Conservation (phyloP, 2,329 filamentous ascomycete genomes). For the Microcyclospora tardicrescens region DNA sequence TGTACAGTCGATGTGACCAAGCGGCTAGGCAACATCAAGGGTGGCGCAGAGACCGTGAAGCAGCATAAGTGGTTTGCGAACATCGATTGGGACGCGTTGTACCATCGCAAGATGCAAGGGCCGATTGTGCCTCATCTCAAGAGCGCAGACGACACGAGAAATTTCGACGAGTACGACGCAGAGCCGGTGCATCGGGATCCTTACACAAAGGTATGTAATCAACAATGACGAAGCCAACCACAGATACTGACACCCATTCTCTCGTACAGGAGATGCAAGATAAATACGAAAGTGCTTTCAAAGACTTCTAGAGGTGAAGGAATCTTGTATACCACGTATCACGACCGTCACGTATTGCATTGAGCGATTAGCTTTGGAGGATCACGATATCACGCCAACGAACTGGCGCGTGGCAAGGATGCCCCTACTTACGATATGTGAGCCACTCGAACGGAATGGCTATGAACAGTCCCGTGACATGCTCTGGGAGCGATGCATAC, state of each 20-base stretch:
- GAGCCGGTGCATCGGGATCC: conserved; percentile 52
- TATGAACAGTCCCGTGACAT: too few species aligned
- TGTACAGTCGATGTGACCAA: conserved; percentile 69
- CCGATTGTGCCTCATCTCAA: conserved; percentile 65
- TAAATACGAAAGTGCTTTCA: conserved; percentile 64
- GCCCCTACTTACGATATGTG: too few species aligned
- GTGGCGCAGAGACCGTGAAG: conserved; percentile 60
- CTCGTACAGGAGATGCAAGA: conserved; percentile 43
- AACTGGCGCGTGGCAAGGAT: too few species aligned
- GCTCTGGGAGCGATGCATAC: too few species aligned
- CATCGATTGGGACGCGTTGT: conserved; percentile 62
- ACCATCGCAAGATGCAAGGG: conserved; percentile 49
- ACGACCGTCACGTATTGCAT: too few species aligned
- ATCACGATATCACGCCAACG: too few species aligned
- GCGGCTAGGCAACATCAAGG: conserved; percentile 64
- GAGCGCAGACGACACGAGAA: conserved; percentile 61
- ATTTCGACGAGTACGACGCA: conserved; percentile 74
- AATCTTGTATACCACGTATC: not conserved
- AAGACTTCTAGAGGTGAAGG: conserved; percentile 9
- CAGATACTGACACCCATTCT: not conserved
- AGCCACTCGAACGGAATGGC: too few species aligned
- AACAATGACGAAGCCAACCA: not conserved
- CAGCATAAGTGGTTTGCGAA: conserved; percentile 61
- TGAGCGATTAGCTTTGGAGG: too few species aligned
- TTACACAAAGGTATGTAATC: conserved; percentile 43